Evolutionary conservation across 2,329 filamentous ascomycete genomes (phyloP).

Genomic region (Escovopsis sp.): DNA sequence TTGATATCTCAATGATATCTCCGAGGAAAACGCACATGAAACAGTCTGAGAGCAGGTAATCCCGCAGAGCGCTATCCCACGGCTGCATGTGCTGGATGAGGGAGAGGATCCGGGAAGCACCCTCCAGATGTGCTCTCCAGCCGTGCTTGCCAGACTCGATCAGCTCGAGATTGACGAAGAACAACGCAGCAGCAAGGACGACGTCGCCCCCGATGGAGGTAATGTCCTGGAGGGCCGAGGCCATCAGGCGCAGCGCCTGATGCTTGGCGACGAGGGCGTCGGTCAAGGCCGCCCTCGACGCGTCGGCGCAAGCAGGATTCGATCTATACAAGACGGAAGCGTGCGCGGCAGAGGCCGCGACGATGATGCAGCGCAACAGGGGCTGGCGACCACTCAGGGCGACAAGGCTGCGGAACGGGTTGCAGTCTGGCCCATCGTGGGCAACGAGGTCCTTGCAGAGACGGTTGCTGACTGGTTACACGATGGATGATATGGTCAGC

Average conservation of each 20-base stretch:
- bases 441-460: constrained; percentile 39
- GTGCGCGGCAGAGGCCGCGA: constrained; percentile 34
- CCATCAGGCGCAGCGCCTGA: constrained; percentile 28
- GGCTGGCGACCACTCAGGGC: constrained; percentile 26
- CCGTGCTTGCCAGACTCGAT: constrained; percentile 33
- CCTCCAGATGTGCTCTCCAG: constrained; percentile 33
- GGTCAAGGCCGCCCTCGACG: constrained; percentile 18
- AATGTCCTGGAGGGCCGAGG: constrained; percentile 23
- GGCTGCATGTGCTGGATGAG: constrained; percentile 20
- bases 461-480: constrained; percentile 26
- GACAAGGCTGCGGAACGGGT: constrained; percentile 32
- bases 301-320: constrained; percentile 1
- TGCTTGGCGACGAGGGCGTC: constrained; percentile 32
- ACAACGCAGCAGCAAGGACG: constrained; percentile 30
- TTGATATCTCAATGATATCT: too few relatives aligned
- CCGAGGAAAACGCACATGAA: constrained; percentile 22
- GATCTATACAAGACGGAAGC: constrained; percentile 27
- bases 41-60: constrained; percentile 33
- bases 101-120: constrained; percentile 28
- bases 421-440: constrained; percentile 26
- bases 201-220: constrained; percentile 24
- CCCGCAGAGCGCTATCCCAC: constrained; percentile 22
- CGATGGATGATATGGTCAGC: constrained; percentile 3
- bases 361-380: constrained; percentile 30
- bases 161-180: constrained; percentile 36